Evolutionary conservation across 2,329 filamentous ascomycete genomes (phyloP), one percentile per base, ranked within the genome.

Genomic region (Pseudogymnoascus sp.): DNA sequence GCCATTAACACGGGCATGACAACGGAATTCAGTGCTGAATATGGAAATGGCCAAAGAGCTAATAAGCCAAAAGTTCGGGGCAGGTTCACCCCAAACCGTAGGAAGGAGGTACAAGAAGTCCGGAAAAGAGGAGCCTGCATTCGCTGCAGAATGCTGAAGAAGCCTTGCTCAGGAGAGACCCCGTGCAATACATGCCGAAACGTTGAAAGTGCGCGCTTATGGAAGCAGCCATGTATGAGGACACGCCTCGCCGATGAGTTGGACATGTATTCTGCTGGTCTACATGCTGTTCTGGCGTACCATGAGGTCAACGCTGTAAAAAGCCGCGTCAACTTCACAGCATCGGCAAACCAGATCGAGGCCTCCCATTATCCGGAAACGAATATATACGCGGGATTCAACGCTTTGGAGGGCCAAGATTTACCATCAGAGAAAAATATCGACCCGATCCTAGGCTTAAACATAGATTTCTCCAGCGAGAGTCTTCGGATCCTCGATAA

Each of bases 41-140:
- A 69, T 66, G 71, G 70, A 26, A 71, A 72, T 67, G 71, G 70
- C 3, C 65, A 69, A 31, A 70, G 70, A 35, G 26, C 64, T 4
- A 65, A 63, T 10, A 72, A 70, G 53, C 72, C 68, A 4, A 83
- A 86, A 68, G 79, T 80, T 7, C 80, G 85, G 9, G 82, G 83
- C 3, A 78, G 82, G 7, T 88, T 88, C 67, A 82, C 80, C 19
- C 77, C 82, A 4, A 76, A 76, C 1, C 78, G 86, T n/a, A 78
- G 86, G 21, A 86, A 83, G 70, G 83, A 88, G 69, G 85, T 88
- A 1, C 84, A 87, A 67, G 83, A 85, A 66, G 83, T 88, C 21
- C 82, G 86, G 23, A 85, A 85, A 68, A 80, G 85, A 37, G 86
- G 86, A 5, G 85, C 86, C 11, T 88, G 86, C 68, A 86, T 88